Conservation (phyloP, 2,329 filamentous ascomycete genomes). For the Aureobasidium sp. region DNA sequence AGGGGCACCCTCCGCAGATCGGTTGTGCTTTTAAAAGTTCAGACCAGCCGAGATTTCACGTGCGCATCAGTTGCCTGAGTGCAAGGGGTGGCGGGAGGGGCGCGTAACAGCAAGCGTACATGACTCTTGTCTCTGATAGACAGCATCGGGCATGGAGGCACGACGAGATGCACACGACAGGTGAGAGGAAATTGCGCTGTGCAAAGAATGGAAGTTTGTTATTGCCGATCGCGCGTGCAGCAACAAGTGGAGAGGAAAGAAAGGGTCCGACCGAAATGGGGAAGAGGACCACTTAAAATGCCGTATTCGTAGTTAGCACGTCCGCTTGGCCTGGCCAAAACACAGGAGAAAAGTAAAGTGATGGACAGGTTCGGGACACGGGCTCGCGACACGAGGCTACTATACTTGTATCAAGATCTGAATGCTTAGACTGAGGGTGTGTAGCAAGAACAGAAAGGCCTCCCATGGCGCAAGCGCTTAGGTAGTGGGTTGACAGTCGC, state of each 20-base stretch:
- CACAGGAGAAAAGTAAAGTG: slow-evolving; percentile 12
- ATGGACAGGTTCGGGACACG: slow-evolving; percentile 8
- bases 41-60: slow-evolving; percentile 1
- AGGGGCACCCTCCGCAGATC: slow-evolving; percentile 11
- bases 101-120: not conserved
- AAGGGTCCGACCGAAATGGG: slow-evolving; percentile 6
- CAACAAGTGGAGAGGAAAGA: slow-evolving; percentile 11
- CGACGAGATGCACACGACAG: not conserved
- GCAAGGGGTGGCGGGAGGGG: not conserved
- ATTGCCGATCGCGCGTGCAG: slow-evolving; percentile 7
- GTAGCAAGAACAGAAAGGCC: not conserved
- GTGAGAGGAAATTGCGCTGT: not conserved
- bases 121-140: slow-evolving; percentile 8
- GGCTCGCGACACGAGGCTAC: not conserved
- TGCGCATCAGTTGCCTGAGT: not conserved
- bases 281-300: not conserved
- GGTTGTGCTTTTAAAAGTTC: not conserved
- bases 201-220: slow-evolving; percentile 11
- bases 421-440: not conserved
- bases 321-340: slow-evolving; percentile 12
- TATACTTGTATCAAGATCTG: not conserved
- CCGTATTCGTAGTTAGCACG: not conserved
- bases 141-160: not conserved
- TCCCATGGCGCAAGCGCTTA: not conserved
- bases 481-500: not conserved